Base-by-base conservation (phyloP, 176 grass and related monocot genomes). In the Pharus latifolius region DNA sequence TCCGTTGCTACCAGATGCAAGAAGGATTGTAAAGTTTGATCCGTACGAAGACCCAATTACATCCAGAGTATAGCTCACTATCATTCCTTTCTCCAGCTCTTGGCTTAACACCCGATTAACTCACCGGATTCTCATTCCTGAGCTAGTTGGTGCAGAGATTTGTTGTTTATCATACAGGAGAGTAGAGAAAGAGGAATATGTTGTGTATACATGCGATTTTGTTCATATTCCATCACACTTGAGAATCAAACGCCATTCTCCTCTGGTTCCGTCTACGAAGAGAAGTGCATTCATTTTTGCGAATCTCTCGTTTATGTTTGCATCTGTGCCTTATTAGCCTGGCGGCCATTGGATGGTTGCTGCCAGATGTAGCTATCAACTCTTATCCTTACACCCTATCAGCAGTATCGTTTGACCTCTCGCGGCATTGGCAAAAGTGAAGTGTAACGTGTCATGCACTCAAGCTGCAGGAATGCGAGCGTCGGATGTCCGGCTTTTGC, bases 21-120 rank as follows among this genome's bases (percentile, higher is more conserved):
- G 82, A 66, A 70, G 8, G 38, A 73, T 78, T 24, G 56, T 81
- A 34, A 84, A 78, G 68, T 60, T 91, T 34, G 77, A 78, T 44
- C 88, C 75, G 2, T 77, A 35, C 58, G 76, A 83, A 11, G 77
- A 70, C 24, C 24, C 56, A 27, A 10, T 49, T 60, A 41, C 38
- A 70, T 47, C 77, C 50, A 56, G 24, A 70, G 34, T 9, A 55
- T 75, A 85, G 51, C 20, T 17, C 59, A 63, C 18, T 74, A 34
- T 23, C 75, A 19, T 75, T 10, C 41, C 3, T 24, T 68, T 44
- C n/a, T n/a, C 52, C 17, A 62, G 56, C 14, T 70, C 22, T 38
- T 38, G 9, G 6, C 4, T 38, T 38, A 38, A 30, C 18, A 40
- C 43, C 10, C 0, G 17, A 10, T 0, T 28, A 63, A 25, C 33